These are phyloP conservation scores for Phytopythium boreale DNA, from an alignment of 352 stramenopile species.

Conservation along the genomic window DNA sequence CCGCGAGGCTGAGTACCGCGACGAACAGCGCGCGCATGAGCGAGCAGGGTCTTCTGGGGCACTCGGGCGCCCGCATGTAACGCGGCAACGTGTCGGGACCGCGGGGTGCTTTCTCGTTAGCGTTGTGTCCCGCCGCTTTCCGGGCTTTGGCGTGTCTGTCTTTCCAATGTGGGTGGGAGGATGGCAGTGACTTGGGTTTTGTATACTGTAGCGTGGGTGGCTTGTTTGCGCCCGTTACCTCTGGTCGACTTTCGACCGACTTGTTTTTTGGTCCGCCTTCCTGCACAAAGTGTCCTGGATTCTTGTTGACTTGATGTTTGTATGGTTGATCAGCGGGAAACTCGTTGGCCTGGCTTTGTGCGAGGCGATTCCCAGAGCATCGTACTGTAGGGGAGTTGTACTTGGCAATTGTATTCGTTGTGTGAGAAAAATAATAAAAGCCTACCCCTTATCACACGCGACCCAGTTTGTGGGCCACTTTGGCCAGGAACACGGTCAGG, in stretches of 20 bases:
- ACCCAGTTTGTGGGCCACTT: not conserved
- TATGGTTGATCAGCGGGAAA: not conserved
- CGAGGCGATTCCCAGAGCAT: not conserved
- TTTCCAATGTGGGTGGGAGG: not conserved
- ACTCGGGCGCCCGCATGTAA: not conserved
- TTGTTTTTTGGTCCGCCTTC: not conserved
- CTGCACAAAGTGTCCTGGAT: not conserved
- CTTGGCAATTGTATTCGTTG: not conserved
- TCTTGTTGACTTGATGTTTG: not conserved
- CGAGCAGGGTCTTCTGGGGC: not conserved
- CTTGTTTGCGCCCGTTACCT: not conserved
- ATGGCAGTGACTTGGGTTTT: conserved; percentile 9
- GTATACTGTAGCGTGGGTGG: not conserved
- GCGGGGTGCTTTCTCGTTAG: not conserved
- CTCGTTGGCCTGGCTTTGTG: not conserved
- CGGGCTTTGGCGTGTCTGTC: not conserved
- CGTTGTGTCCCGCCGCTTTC: not conserved
- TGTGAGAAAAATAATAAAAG: not conserved
- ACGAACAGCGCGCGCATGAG: not conserved
- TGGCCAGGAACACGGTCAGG: too few species aligned
- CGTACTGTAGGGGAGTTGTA: not conserved
- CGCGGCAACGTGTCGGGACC: not conserved
- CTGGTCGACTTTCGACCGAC: not conserved
- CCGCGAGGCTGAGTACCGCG: not conserved
- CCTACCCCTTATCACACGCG: not conserved